phyloP scores from a whole-genome alignment of 257 asterid species.

The Knoxia roxburghii region DNA sequence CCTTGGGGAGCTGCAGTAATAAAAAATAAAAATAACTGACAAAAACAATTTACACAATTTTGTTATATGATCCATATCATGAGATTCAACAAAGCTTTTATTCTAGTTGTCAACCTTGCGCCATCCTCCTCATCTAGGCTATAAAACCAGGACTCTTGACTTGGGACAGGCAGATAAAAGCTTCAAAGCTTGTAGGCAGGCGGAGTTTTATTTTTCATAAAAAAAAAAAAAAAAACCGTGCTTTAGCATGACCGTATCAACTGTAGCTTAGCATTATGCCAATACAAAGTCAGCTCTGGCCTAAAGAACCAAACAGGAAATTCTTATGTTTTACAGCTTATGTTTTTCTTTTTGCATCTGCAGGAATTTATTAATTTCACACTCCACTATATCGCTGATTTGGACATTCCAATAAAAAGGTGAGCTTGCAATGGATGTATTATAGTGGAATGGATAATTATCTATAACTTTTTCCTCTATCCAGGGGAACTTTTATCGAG shows the following conservation, averaged over 20 bases:
- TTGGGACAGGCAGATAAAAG: too few relatives aligned
- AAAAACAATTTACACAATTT: too few relatives aligned
- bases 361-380: conserved; percentile 92
- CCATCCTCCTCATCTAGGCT: too few relatives aligned
- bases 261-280: neutral
- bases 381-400: conserved; percentile 92
- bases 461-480: conserved; percentile 17
- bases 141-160: too few relatives aligned
- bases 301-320: too few relatives aligned
- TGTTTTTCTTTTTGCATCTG: conserved; percentile 18
- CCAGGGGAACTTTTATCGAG: conserved; percentile 92
- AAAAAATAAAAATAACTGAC: too few relatives aligned
- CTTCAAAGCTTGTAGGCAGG: too few relatives aligned
- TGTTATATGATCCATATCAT: too few relatives aligned
- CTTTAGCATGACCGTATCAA: neutral
- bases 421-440: conserved; percentile 27
- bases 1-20: too few relatives aligned
- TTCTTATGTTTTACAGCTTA: neutral
- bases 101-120: too few relatives aligned
- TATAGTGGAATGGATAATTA: neutral
- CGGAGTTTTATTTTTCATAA: too few relatives aligned
- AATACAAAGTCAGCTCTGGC: neutral
- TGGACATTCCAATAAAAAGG: conserved; percentile 98
- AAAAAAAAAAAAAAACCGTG: neutral
- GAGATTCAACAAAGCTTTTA: too few relatives aligned